A percentile compares a stretch with the other conserved stretches of the same genome.
These are phyloP conservation scores for Paulownia fortunei DNA, from an alignment of 257 asterid species.

Conservation along the genomic window DNA sequence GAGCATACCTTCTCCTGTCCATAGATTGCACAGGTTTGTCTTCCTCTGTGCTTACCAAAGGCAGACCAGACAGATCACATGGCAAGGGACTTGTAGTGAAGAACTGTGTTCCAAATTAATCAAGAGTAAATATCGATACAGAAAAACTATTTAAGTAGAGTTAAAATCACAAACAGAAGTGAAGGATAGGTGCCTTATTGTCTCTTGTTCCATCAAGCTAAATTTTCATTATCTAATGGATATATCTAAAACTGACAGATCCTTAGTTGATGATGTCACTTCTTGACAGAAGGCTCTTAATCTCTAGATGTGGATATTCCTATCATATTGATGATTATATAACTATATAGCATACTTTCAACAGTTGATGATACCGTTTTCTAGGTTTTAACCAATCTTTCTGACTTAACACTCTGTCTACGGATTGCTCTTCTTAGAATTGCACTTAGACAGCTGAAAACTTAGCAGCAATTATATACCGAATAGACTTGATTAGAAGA, in stretches of 20 bases:
- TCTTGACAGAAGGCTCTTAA: too few relatives aligned
- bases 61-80: constrained; percentile 56
- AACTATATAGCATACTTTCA: neutral
- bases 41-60: constrained; percentile 39
- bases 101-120: constrained; percentile 50
- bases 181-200: neutral
- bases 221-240: neutral
- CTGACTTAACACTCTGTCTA: neutral
- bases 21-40: constrained; percentile 40
- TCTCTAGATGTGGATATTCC: too few relatives aligned
- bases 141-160: neutral
- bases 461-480: neutral
- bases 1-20: constrained; percentile 56
- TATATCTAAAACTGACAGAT: too few relatives aligned
- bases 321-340: neutral
- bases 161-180: too few relatives aligned
- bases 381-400: neutral
- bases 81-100: constrained; percentile 66
- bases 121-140: neutral
- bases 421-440: neutral
- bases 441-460: neutral
- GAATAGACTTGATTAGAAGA: neutral
- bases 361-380: neutral
- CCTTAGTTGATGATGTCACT: too few relatives aligned
- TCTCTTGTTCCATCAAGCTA: neutral